phyloP scores from a whole-genome alignment of 148 eudicot genomes.

The Camellia granthamiana region DNA sequence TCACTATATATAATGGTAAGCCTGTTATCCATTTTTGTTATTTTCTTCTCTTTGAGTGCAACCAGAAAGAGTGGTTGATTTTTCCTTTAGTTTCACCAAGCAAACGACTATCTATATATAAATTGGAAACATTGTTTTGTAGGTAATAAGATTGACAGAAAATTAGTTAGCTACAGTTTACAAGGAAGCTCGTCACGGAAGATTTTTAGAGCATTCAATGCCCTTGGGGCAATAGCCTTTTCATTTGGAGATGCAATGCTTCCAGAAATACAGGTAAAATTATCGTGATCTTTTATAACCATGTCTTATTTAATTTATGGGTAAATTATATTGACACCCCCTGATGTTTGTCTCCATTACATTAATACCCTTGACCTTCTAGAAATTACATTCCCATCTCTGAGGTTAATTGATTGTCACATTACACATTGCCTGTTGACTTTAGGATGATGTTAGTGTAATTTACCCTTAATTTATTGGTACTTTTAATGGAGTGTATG shows the following conservation, averaged over 20 bases:
- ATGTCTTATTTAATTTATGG: too few species aligned
- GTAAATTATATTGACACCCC: too few species aligned
- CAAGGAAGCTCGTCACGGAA: conserved; percentile 37
- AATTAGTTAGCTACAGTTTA: conserved; percentile 32
- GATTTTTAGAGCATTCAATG: conserved; percentile 39
- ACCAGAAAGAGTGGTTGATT: neutral
- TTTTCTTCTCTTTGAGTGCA: neutral
- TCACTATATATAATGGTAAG: conserved; percentile 38
- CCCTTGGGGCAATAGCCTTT: conserved; percentile 46
- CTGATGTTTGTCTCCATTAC: too few species aligned
- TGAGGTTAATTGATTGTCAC: too few species aligned
- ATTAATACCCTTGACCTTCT: too few species aligned
- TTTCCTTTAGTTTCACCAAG: too few species aligned
- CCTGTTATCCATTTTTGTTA: neutral
- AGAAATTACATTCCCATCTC: too few species aligned
- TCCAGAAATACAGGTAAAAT: conserved; percentile 47
- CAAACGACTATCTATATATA: too few species aligned
- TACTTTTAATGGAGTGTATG: too few species aligned
- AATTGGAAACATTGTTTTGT: neutral
- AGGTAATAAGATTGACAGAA: conserved; percentile 41
- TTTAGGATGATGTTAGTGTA: too few species aligned
- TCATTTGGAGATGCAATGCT: conserved; percentile 58
- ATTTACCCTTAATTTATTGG: too few species aligned
- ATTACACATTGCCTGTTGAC: too few species aligned
- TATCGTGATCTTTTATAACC: neutral